phyloP scores from a whole-genome alignment of 257 asterid species.

The Lavandula angustifolia region DNA sequence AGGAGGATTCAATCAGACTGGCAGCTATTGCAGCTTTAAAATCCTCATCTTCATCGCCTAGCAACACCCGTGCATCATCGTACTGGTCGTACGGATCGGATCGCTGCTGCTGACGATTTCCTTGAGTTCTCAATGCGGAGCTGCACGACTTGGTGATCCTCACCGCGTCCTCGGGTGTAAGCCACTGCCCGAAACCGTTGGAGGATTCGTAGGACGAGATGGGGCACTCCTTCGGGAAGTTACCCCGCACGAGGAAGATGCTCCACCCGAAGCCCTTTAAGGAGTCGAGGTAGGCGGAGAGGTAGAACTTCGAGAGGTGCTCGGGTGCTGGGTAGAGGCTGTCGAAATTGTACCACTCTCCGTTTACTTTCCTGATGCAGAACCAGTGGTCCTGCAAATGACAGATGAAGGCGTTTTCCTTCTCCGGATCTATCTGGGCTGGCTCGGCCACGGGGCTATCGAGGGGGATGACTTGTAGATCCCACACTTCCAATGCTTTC shows the following conservation, averaged over 20 bases:
- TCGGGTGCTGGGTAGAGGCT: conserved; percentile 76
- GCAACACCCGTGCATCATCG: conserved; percentile 33
- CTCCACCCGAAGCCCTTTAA: conserved; percentile 91
- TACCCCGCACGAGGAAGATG: conserved; percentile 85
- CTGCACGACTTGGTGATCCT: conserved; percentile 83
- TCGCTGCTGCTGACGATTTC: conserved; percentile 32
- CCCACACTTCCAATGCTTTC: conserved; percentile 96
- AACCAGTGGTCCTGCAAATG: conserved; percentile 96
- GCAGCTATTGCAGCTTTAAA: conserved; percentile 96
- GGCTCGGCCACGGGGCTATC: conserved; percentile 93
- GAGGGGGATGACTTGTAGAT: conserved; percentile 84
- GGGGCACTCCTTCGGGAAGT: conserved; percentile 82
- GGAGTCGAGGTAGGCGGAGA: conserved; percentile 90
- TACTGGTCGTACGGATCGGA: conserved; percentile 33
- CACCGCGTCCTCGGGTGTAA: conserved; percentile 86
- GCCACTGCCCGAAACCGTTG: conserved; percentile 92
- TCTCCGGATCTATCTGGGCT: conserved; percentile 89
- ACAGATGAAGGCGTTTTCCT: conserved; percentile 84
- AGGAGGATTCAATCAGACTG: conserved; percentile 69
- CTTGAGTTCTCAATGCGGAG: conserved; percentile 37
- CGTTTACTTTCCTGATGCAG: conserved; percentile 88
- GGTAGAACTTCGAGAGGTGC: conserved; percentile 96
- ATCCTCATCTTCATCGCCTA: conserved; percentile 83
- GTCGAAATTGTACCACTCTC: conserved; percentile 78
- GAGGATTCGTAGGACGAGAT: conserved; percentile 78